Evolutionary conservation across 805 yeast genomes (phyloP), one percentile per base, ranked within the genome.

Genomic region (Kuraishia hungarica): DNA sequence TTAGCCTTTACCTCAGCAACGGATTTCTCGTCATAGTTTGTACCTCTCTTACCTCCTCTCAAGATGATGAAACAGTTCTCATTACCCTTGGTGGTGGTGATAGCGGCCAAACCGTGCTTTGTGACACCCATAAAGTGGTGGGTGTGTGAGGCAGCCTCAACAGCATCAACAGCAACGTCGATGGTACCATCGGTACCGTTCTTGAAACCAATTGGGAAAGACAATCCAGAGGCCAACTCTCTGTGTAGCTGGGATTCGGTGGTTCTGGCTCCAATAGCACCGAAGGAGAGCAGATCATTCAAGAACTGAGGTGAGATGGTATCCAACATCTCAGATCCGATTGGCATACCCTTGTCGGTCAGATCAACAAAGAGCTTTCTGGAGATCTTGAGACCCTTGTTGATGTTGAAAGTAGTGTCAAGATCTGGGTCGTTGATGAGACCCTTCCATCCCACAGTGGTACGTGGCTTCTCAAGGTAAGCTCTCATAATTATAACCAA

Each of bases 391-490:
- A 93, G 80, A 64, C 99, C 99, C 74, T 93, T 92, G 78, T 93
- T 93, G 70, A 93, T 93, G 64, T 91, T 83, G 83, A 89, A 93
- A 53, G 96, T 79, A 58, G 89, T 89, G 71, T 93, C 96, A 64
- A 93, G 86, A 65, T 94, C 97, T 35, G 99, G 99, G 71, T 93
- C 99, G 69, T 93, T 93, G 65, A 93, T 94, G 61, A 93, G 79
- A 62, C 99, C 99, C 75, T 93, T 93, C 99, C 99, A 93, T 57
- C 99, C 99, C 51, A 94, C 98, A 28, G 98, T 93, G 53, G 99
- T 93, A 74, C 99, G 84, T 64, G 99, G 99, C 74, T 93, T 93
- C 72, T 93, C 99, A 66, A 94, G 79, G 76, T 94, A 94, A 2
- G 98, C 98, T 75, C 99, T 85, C 99, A 94, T 94, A 59, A 94